Conservation (phyloP, 164 flowering plant species). For the Magnolia officinalis region DNA sequence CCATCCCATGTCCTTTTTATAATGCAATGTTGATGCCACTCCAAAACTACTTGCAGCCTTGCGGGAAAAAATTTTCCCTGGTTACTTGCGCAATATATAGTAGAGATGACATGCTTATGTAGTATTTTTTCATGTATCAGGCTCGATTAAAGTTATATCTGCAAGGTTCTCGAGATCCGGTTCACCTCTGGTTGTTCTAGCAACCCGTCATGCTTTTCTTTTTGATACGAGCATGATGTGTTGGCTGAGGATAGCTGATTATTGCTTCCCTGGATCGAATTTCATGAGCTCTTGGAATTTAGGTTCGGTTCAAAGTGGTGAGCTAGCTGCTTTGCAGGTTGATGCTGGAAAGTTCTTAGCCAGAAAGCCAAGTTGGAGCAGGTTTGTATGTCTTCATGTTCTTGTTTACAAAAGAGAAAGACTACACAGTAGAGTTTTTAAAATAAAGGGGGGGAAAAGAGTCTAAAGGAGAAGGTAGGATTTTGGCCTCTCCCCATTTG, state of each 20-base stretch:
- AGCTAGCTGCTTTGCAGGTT: conserved; percentile 88
- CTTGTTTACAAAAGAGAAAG: background rate
- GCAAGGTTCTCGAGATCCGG: conserved; percentile 92
- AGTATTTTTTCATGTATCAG: conserved; percentile 33
- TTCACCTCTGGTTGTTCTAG: conserved; percentile 83
- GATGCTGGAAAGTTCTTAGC: conserved; percentile 90
- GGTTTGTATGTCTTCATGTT: conserved; percentile 34
- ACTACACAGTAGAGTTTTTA: background rate
- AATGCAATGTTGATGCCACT: no score
- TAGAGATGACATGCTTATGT: background rate
- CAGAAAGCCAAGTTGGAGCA: conserved; percentile 91
- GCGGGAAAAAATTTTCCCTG: background rate
- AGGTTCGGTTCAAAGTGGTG: conserved; percentile 78
- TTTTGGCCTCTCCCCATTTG: background rate
- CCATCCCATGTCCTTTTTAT: no score
- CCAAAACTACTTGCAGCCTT: background rate
- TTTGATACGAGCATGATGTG: conserved; percentile 86
- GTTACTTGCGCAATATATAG: background rate
- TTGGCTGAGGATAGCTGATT: conserved; percentile 97
- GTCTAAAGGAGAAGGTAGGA: background rate
- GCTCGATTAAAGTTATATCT: conserved; percentile 82
- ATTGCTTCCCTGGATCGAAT: conserved; percentile 90
- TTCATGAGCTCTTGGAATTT: conserved; percentile 89
- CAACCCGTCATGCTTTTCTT: conserved; percentile 93
- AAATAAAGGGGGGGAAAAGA: background rate